phyloP scores from a whole-genome alignment of 352 stramenopile genomes.

The Aphanomyces stellatus region DNA sequence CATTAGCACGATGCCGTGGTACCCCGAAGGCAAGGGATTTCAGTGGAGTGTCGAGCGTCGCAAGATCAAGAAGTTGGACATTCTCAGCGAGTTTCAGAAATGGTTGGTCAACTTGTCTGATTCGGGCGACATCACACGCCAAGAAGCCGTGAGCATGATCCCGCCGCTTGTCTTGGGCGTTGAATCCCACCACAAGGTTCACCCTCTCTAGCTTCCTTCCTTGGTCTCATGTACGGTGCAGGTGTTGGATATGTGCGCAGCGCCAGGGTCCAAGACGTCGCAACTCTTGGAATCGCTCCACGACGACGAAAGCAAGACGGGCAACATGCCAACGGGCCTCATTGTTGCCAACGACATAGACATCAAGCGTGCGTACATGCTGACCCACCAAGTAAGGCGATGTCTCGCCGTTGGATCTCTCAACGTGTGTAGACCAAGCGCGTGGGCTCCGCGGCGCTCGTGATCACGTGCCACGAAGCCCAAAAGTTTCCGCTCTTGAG shows the following conservation, averaged over 20 bases:
- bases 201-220: background rate
- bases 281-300: slow-evolving; percentile 95
- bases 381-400: slow-evolving; percentile 87
- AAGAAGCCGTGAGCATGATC: slow-evolving; percentile 99
- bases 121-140: slow-evolving; percentile 92
- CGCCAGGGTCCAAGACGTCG: slow-evolving; percentile 98
- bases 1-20: slow-evolving; percentile 86
- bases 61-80: slow-evolving; percentile 88
- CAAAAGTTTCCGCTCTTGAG: slow-evolving; percentile 88
- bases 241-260: slow-evolving; percentile 97
- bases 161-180: slow-evolving; percentile 95
- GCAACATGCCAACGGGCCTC: slow-evolving; percentile 77
- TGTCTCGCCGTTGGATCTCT: no score
- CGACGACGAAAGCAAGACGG: slow-evolving; percentile 63
- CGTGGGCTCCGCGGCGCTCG: slow-evolving; percentile 88
- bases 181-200: slow-evolving; percentile 84
- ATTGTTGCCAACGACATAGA: slow-evolving; percentile 97
- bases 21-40: slow-evolving; percentile 82
- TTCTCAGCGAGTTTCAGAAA: slow-evolving; percentile 90
- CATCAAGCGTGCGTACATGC: slow-evolving; percentile 97
- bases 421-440: slow-evolving; percentile 82
- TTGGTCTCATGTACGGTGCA: background rate
- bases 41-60: slow-evolving; percentile 83
- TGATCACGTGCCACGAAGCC: slow-evolving; percentile 95
- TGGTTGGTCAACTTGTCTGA: slow-evolving; percentile 94